Percentiles rank a stretch among this genome's conserved stretches.
These are phyloP conservation scores for Xanthoparmelia taractica DNA, from an alignment of 495 filamentous ascomycete genomes.

Conservation along the genomic window DNA sequence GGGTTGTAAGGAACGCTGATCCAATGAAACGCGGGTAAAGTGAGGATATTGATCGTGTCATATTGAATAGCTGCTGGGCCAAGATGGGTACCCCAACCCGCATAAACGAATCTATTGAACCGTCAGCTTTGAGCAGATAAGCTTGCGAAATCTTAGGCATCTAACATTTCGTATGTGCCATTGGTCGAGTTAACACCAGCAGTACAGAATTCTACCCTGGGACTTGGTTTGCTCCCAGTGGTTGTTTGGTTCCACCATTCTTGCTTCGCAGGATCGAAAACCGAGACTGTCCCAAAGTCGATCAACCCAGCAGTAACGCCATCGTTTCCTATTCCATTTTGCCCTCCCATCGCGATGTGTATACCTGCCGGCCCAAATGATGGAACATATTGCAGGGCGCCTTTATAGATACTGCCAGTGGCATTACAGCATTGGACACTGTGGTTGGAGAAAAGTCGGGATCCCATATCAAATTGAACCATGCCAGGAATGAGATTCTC, in stretches of 20 bases:
- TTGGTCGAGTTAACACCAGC: conserved; percentile 20
- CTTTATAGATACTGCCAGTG: conserved; percentile 5
- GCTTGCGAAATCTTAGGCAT: too few species aligned
- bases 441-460: conserved; percentile 14
- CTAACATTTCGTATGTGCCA: conserved; percentile 23
- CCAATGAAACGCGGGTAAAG: conserved; percentile 43
- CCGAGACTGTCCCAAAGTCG: conserved; percentile 15
- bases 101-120: conserved; percentile 20
- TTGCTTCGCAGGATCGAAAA: conserved; percentile 17
- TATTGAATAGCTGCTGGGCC: conserved; percentile 10
- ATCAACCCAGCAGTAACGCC: background rate
- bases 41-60: conserved; percentile 31
- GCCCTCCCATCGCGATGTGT: conserved; percentile 20
- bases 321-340: background rate
- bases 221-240: conserved; percentile 20
- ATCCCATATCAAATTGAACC: conserved; percentile 19
- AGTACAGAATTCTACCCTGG: conserved; percentile 15
- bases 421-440: conserved; percentile 12
- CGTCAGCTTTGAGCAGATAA: background rate
- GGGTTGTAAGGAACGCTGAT: conserved; percentile 27
- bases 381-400: conserved; percentile 23
- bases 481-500: conserved; percentile 13
- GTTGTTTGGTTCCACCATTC: conserved; percentile 26
- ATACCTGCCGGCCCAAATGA: conserved; percentile 23
- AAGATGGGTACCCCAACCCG: conserved; percentile 14